These are phyloP conservation scores for Perkinsus marinus DNA, from an alignment of 169 alveolate species.

Conservation along the genomic window DNA sequence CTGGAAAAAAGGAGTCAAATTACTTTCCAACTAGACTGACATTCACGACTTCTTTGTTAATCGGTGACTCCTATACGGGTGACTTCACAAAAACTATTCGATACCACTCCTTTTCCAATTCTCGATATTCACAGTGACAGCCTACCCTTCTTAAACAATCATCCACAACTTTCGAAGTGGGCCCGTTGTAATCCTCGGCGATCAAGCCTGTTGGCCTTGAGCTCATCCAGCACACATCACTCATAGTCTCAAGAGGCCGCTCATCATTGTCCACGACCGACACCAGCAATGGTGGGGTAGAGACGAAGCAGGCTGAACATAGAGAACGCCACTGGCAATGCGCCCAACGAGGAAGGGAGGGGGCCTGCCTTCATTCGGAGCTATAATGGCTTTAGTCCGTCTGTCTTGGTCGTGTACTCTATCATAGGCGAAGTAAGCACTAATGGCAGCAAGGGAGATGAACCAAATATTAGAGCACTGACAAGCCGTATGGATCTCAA, in stretches of 20 bases:
- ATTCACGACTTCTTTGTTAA: too few species aligned
- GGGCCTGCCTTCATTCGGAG: neutral
- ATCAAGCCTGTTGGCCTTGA: neutral
- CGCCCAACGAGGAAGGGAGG: neutral
- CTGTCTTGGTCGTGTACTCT: neutral
- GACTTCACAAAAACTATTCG: too few species aligned
- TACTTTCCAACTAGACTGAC: too few species aligned
- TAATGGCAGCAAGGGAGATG: neutral
- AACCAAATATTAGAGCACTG: neutral
- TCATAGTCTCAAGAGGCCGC: neutral
- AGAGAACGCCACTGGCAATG: neutral
- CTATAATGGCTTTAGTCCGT: neutral
- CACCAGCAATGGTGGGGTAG: neutral
- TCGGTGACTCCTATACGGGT: too few species aligned
- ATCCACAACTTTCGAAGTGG: neutral
- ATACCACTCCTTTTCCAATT: too few species aligned
- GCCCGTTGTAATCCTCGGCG: neutral
- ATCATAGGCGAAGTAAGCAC: neutral
- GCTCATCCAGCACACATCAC: neutral
- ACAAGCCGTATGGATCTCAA: neutral
- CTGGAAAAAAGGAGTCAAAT: too few species aligned
- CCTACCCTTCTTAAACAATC: neutral
- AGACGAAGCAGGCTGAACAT: neutral
- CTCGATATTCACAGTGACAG: too few species aligned
- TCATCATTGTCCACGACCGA: neutral